Evolutionary conservation across 352 stramenopile genomes (phyloP), one percentile per base, ranked within the genome.

Genomic region (Phytophthora citrophthora): DNA sequence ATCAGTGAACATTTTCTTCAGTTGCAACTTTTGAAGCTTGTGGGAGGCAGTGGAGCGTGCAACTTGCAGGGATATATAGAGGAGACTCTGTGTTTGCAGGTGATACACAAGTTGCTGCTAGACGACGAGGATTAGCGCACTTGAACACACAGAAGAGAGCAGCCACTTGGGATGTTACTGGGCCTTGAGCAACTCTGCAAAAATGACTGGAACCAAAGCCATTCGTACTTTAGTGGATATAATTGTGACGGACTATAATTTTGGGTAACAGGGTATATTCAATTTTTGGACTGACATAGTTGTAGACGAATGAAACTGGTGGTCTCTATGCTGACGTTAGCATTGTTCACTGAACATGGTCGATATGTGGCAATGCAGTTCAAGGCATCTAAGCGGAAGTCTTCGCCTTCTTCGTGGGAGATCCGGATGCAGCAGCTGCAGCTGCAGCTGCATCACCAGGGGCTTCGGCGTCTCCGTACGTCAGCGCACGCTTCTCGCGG

Each of bases 401-500:
- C 57, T 70, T 70, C 2, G 36, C 40, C 32, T 64, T 69, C 36
- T 80, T 64, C 3, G 55, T 52, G 15, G 64, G 34, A 5, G 39
- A 59, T 32, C 16, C 38, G 18, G 27, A 39, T 5, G 52, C 38
- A 5, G 54, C 68, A 12, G 74, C 81, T 20, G 79, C 77, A 12
- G 81, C 80, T 18, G 82, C 78, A n/a, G 82, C 82, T 20, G 81
- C 86, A 40, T 94, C 86, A 23, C 86, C 86, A 9, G 86, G 86
- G 12, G 79, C 73, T 58, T 94, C 86, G 1, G 57, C 69, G 45
- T 93, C 74, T 24, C 86, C 86, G 61, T 93, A 94, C 5, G 86
- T 94, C 20, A 90, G 57, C 18, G 83, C 83, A n/a, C 86, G 83
- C 69, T 94, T 94, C 57, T 88, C 64, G 4, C 76, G 74, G 10